phyloP scores from a whole-genome alignment of 148 eudicot genomes.

The Nepenthes gracilis region DNA sequence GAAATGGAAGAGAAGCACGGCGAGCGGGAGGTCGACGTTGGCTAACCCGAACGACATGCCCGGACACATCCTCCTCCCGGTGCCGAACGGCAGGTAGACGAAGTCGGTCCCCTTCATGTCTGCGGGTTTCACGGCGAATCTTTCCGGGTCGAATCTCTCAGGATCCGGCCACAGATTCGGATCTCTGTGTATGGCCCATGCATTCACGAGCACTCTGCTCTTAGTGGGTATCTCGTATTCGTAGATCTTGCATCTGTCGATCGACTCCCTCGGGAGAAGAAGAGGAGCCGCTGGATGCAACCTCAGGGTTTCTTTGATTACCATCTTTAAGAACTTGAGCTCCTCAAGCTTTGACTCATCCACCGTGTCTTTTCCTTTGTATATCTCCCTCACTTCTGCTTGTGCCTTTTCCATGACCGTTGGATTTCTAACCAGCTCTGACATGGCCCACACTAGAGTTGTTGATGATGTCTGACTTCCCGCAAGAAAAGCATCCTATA shows the following conservation, averaged over 20 bases:
- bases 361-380: not conserved
- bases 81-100: constrained; percentile 23
- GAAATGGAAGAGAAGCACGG: not conserved
- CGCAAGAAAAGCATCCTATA: constrained; percentile 15
- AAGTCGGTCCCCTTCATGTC: constrained; percentile 12
- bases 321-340: constrained; percentile 6
- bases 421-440: constrained; percentile 14
- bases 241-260: constrained; percentile 4
- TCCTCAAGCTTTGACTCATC: constrained; percentile 5
- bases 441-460: constrained; percentile 13
- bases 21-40: not conserved
- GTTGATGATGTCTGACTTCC: constrained; percentile 21
- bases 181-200: constrained; percentile 18
- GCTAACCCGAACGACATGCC: constrained; percentile 3
- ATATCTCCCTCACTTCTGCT: constrained; percentile 8
- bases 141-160: constrained; percentile 18
- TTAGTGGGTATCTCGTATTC: constrained; percentile 9
- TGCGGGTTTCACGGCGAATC: constrained; percentile 14
- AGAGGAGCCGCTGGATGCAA: constrained; percentile 9
- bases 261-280: constrained; percentile 7
- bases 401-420: constrained; percentile 7
- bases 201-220: constrained; percentile 9
- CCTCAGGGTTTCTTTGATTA: constrained; percentile 13
- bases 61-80: constrained; percentile 28
- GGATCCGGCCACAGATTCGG: constrained; percentile 24